phyloP scores from a whole-genome alignment of 768 basidiomycete species.

The Leucosporidium creatinivorum region DNA sequence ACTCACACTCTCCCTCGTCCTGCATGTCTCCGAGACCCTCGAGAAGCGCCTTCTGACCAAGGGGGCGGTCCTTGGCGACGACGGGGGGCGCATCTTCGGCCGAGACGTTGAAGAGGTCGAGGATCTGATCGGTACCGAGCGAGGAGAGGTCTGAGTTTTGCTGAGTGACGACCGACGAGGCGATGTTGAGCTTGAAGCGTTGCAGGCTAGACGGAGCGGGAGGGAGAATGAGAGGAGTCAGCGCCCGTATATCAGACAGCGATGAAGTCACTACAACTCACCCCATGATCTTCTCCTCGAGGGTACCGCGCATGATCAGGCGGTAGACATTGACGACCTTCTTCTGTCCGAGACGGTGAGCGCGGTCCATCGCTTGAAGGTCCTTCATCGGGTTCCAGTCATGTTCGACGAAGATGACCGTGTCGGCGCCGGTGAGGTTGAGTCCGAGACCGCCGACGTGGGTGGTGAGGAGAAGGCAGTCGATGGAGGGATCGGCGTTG shows the following conservation, averaged over 20 bases:
- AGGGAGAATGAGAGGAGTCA: not conserved
- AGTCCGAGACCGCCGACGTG: conserved; percentile 94
- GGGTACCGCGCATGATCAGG: conserved; percentile 87
- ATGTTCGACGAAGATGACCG: conserved; percentile 98
- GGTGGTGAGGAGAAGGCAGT: conserved; percentile 88
- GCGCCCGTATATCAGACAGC: not conserved
- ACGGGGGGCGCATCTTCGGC: conserved; percentile 2
- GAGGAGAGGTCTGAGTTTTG: conserved; percentile 88
- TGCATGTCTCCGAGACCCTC: conserved; percentile 88
- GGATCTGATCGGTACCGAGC: conserved; percentile 95
- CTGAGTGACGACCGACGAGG: conserved; percentile 91
- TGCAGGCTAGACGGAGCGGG: conserved; percentile 57
- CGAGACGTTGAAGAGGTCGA: conserved; percentile 67
- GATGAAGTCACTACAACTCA: conserved; percentile 43
- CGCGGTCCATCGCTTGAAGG: conserved; percentile 97
- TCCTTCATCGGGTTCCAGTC: conserved; percentile 99
- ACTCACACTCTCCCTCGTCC: conserved; percentile 84
- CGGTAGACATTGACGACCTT: conserved; percentile 99
- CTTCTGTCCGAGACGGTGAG: conserved; percentile 96
- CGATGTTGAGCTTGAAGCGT: conserved; percentile 98
- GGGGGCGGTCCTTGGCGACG: conserved; percentile 43
- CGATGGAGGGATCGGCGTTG: conserved; percentile 94
- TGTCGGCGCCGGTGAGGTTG: conserved; percentile 91
- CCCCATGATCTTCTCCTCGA: conserved; percentile 99
- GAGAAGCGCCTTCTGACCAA: conserved; percentile 72